Evolutionary conservation across 2,329 filamentous ascomycete species (phyloP).

Genomic region (Hypomyces rosellus): DNA sequence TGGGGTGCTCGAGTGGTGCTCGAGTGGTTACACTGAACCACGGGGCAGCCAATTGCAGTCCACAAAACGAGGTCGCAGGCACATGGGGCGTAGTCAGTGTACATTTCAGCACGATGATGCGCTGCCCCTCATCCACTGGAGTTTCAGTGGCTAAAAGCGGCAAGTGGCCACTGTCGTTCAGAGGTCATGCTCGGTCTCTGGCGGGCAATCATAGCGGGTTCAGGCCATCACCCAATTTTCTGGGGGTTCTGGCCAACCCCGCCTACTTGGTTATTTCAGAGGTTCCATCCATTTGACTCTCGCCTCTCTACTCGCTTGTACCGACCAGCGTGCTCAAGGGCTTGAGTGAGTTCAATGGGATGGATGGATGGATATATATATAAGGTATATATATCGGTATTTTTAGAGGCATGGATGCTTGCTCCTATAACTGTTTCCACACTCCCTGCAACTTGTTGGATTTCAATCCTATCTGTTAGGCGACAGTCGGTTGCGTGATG

Average conservation of each 20-base stretch:
- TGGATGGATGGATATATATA: no score
- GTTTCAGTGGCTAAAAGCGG: slow-evolving; percentile 12
- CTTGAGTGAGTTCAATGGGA: no score
- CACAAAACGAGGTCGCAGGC: no score
- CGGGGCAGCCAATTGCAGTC: slow-evolving; percentile 8
- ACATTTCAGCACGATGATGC: slow-evolving; percentile 19
- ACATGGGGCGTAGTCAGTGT: slow-evolving; percentile 7
- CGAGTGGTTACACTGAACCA: slow-evolving; percentile 8
- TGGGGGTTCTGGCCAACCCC: no score
- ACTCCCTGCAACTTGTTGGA: no score
- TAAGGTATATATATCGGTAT: no score
- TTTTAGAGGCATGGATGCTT: no score
- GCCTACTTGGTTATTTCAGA: not conserved
- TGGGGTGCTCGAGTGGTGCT: not conserved
- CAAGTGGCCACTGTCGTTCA: slow-evolving; percentile 2
- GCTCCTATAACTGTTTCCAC: no score
- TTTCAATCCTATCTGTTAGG: no score
- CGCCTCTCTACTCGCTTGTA: not conserved
- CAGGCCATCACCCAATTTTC: not conserved
- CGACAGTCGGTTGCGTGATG: no score
- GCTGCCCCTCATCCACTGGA: slow-evolving; percentile 12
- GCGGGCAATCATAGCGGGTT: not conserved
- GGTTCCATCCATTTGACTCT: not conserved
- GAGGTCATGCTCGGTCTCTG: no score
- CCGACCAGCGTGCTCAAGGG: no score